Evolutionary conservation across 1,139 yeast species (phyloP).

Genomic region (Scheffersomyces titani): DNA sequence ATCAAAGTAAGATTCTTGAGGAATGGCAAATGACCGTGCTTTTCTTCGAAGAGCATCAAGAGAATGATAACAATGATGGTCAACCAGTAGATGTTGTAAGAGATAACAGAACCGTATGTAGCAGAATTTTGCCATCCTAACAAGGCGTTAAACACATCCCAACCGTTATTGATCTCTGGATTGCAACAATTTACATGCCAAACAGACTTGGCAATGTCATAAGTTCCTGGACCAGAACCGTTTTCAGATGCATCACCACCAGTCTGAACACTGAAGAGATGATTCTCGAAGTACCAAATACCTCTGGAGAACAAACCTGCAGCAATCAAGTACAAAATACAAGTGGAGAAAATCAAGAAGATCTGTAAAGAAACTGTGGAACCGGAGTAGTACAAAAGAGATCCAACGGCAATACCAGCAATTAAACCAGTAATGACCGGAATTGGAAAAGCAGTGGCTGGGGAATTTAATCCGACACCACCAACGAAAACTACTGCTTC

Average conservation of each 20-base stretch:
- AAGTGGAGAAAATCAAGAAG: slow-evolving; percentile 77
- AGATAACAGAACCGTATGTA: slow-evolving; percentile 81
- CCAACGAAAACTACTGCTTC: slow-evolving; percentile 93
- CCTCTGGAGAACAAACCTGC: slow-evolving; percentile 92
- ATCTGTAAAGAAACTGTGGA: slow-evolving; percentile 74
- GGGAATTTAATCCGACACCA: slow-evolving; percentile 80
- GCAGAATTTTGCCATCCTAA: slow-evolving; percentile 94
- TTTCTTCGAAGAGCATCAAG: slow-evolving; percentile 76
- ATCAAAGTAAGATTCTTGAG: slow-evolving; percentile 51
- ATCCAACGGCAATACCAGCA: slow-evolving; percentile 73
- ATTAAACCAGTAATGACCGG: slow-evolving; percentile 78
- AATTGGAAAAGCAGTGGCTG: slow-evolving; percentile 79
- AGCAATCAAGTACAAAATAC: slow-evolving; percentile 78
- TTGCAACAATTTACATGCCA: slow-evolving; percentile 97
- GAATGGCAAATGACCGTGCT: slow-evolving; percentile 62
- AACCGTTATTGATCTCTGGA: slow-evolving; percentile 84
- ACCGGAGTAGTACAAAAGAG: slow-evolving; percentile 72
- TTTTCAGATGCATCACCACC: slow-evolving; percentile 91
- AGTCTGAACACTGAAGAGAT: slow-evolving; percentile 58
- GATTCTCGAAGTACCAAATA: slow-evolving; percentile 79
- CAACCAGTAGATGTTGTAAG: slow-evolving; percentile 85
- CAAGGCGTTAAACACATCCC: slow-evolving; percentile 89
- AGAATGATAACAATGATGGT: slow-evolving; percentile 52
- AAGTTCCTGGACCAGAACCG: slow-evolving; percentile 93
- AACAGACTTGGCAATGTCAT: slow-evolving; percentile 70